Conservation (phyloP, 257 asterid species). For the Plantago major region DNA sequence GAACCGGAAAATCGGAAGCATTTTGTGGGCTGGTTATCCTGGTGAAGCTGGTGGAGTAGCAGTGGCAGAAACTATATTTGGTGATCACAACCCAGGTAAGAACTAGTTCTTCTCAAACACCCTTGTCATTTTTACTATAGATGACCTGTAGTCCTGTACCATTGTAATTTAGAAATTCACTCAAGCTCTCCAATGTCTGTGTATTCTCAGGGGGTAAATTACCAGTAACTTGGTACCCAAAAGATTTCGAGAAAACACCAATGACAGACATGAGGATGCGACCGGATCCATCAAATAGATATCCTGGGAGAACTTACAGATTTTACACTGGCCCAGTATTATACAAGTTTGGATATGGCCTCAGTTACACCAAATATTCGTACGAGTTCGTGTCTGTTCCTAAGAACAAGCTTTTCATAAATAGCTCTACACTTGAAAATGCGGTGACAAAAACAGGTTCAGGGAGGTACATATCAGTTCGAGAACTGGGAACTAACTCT, state of each 20-base stretch:
- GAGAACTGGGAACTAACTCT: slow-evolving; percentile 25
- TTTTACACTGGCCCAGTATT: slow-evolving; percentile 64
- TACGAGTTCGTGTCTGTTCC: slow-evolving; percentile 36
- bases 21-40: slow-evolving; percentile 73
- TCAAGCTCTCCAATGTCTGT: background rate
- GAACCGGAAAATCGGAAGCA: slow-evolving; percentile 48
- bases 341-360: slow-evolving; percentile 60
- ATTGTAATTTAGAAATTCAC: background rate
- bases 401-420: slow-evolving; percentile 25
- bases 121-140: background rate
- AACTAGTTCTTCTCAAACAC: background rate
- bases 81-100: slow-evolving; percentile 62
- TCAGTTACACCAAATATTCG: slow-evolving; percentile 53
- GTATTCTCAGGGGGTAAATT: slow-evolving; percentile 52
- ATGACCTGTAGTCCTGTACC: background rate
- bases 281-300: slow-evolving; percentile 46
- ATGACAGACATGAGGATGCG: slow-evolving; percentile 86
- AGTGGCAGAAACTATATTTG: slow-evolving; percentile 45
- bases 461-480: slow-evolving; percentile 22
- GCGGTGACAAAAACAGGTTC: slow-evolving; percentile 5
- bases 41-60: slow-evolving; percentile 75
- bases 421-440: background rate
- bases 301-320: slow-evolving; percentile 72
- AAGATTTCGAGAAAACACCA: slow-evolving; percentile 40
- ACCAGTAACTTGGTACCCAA: slow-evolving; percentile 76